Evolutionary conservation across 2,329 filamentous ascomycete species (phyloP), one percentile per base, ranked within the genome.

Genomic region (Fusarium tricinctum): DNA sequence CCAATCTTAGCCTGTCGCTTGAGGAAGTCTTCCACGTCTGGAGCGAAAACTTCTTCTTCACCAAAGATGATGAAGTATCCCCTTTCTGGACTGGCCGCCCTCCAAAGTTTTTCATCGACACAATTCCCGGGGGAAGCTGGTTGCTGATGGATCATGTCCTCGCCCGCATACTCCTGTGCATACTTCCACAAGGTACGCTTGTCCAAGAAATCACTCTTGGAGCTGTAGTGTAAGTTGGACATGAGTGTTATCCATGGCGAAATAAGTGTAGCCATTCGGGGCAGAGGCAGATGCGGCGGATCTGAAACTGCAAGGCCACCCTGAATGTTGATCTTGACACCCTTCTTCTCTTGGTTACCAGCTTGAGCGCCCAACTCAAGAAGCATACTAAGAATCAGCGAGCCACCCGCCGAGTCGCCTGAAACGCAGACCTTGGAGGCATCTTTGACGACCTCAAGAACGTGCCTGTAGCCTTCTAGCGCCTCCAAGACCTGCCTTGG

Each of bases 221-320:
- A 95, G 69, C 91, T 88, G 53, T 83, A 83, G 72, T 94, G 90
- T 52, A 87, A 85, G 8, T 82, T 79, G 1, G 91, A 93, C 39
- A 92, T 83, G 40, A 97, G 86, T 2, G 89, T 91, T 14, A 90
- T 84, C 93, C 93, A 97, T 0, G 93, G 93, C 12, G 91, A 94
- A 62, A 97, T 92, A 63, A 96, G 82, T 22, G 90, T 83, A 3
- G 90, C 92, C 73, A 94, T 81, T 61, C 77, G 77, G 46, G 79
- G 79, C 48, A 77, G 75, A 57, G 71, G 77, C 55, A 78, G 61
- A 2, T 66, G 59, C 14, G 71, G 72, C 14, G 62, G 58, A 17
- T 42, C 15, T 7, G 54, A 53, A 43, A 69, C 66, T 20, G 65
- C 35, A 23, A 71, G 61, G 33, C 62, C 58, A 26, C 63, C 65